A percentile compares a stretch with the other conserved stretches of the same genome.
These are phyloP conservation scores for Marchantia paleacea DNA, from an alignment of 225 moss, liverwort and hornwort species.

Conservation along the genomic window DNA sequence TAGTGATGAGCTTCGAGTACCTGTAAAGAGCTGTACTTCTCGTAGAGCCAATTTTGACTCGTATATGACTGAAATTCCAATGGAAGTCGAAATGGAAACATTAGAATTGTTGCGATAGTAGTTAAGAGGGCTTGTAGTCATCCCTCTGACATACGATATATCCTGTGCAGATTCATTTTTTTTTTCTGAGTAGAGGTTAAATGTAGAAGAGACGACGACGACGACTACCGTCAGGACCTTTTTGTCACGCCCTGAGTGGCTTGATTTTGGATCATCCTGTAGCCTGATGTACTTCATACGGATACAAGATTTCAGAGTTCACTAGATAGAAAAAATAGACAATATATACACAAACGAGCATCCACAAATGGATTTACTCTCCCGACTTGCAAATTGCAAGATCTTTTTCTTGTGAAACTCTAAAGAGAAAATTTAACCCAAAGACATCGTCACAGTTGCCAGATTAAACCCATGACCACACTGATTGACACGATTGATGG, in stretches of 20 bases:
- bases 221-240: neutral
- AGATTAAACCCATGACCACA: no score
- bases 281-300: no score
- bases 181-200: neutral
- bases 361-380: neutral
- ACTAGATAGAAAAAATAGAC: neutral
- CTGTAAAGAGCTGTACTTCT: neutral
- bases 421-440: no score
- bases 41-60: neutral
- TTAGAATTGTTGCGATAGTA: no score
- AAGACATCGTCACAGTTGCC: no score
- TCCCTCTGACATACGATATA: neutral
- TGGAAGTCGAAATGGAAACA: neutral
- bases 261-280: neutral
- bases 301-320: neutral
- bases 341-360: neutral
- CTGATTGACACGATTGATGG: no score
- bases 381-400: neutral
- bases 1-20: no score
- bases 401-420: neutral
- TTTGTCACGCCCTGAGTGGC: neutral
- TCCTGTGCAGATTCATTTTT: slow-evolving; percentile 8
- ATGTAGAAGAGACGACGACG: neutral
- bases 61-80: neutral
- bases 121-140: slow-evolving; percentile 6